A percentile compares a stretch with the other conserved stretches of the same genome.
Conservation (phyloP, 2,329 filamentous ascomycete genomes). For the Dendrostoma leiphaemia region DNA sequence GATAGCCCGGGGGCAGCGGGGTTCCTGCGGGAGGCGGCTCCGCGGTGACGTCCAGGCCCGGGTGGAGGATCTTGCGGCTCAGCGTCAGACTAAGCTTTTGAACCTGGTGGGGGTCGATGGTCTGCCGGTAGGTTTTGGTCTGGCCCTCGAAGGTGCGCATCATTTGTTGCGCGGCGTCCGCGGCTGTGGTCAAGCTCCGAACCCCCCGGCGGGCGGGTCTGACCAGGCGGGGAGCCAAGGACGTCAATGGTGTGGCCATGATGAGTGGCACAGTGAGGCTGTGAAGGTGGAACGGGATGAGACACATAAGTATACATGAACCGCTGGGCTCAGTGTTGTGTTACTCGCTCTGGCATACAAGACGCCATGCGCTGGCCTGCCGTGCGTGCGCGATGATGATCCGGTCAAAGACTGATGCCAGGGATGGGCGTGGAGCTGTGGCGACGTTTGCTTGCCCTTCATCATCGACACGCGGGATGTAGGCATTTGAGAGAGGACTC, state of each 20-base stretch:
- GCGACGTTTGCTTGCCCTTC: background rate
- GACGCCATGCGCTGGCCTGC: background rate
- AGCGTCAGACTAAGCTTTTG: slow-evolving; percentile 61
- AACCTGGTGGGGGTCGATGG: slow-evolving; percentile 61
- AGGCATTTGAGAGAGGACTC: background rate
- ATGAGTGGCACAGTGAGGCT: background rate
- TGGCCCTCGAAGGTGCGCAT: slow-evolving; percentile 29
- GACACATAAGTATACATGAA: background rate
- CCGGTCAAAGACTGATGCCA: too few species aligned
- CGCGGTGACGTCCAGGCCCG: slow-evolving; percentile 36
- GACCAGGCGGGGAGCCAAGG: background rate
- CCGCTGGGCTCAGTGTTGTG: background rate
- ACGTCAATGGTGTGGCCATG: background rate
- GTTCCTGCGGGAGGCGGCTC: slow-evolving; percentile 40
- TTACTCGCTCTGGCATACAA: background rate
- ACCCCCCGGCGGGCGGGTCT: background rate
- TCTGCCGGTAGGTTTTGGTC: slow-evolving; percentile 37
- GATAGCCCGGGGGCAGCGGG: slow-evolving; percentile 56
- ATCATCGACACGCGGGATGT: background rate
- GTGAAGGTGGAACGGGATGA: background rate
- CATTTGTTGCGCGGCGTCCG: slow-evolving; percentile 26
- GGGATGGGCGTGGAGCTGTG: too few species aligned
- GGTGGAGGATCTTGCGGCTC: slow-evolving; percentile 42
- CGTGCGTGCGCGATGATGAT: background rate
- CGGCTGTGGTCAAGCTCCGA: slow-evolving; percentile 16